These are phyloP conservation scores for Hortiboletus campestris DNA, from an alignment of 768 basidiomycete species.

Conservation along the genomic window DNA sequence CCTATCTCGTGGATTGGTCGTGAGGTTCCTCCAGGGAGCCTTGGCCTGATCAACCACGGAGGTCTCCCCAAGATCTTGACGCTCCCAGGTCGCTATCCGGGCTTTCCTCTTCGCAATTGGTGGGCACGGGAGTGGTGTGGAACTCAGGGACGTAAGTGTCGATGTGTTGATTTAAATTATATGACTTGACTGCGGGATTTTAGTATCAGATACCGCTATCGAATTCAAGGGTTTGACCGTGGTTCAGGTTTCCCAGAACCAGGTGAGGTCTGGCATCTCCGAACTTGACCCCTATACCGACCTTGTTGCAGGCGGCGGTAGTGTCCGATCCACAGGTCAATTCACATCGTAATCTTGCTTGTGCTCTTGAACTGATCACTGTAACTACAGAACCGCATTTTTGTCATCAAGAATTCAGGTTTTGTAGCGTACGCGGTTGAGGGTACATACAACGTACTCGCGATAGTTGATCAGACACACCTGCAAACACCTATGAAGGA, in stretches of 20 bases:
- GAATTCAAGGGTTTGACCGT: constrained; percentile 77
- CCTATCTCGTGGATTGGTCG: constrained; percentile 70
- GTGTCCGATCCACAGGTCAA: constrained; percentile 66
- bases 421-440: constrained; percentile 77
- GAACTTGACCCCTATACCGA: background rate
- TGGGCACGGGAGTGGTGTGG: constrained; percentile 78
- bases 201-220: constrained; percentile 81
- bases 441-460: constrained; percentile 75
- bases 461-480: constrained; percentile 84
- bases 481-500: constrained; percentile 60
- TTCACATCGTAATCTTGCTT: background rate
- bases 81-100: constrained; percentile 74
- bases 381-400: constrained; percentile 56
- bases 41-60: constrained; percentile 81
- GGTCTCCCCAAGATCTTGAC: constrained; percentile 76
- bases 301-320: constrained; percentile 49
- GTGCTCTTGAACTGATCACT: background rate
- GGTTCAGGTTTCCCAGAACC: constrained; percentile 88
- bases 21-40: constrained; percentile 67
- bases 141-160: constrained; percentile 58
- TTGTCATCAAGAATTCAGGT: constrained; percentile 76
- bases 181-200: background rate
- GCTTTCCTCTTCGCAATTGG: constrained; percentile 77
- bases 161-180: background rate
- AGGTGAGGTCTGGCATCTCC: constrained; percentile 33